Percentiles rank a stretch among this genome's conserved stretches.
These are phyloP conservation scores for Trichoderma simmonsii DNA, from an alignment of 2,329 filamentous ascomycete genomes.

Conservation along the genomic window DNA sequence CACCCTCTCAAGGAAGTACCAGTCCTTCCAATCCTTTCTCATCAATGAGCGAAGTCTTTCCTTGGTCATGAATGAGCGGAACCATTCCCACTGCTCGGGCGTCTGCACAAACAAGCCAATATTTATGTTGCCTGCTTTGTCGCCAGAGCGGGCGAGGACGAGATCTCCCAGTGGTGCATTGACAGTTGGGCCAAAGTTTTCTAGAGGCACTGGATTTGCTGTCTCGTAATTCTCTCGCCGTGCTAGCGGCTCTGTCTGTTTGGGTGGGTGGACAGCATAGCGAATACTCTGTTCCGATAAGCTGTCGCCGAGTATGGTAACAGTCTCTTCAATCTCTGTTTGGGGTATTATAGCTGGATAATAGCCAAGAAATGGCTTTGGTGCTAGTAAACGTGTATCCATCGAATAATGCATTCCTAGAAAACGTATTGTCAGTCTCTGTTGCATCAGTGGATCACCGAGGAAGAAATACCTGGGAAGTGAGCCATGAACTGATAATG, in stretches of 20 bases:
- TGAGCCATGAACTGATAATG: constrained; percentile 38
- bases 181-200: constrained; percentile 23
- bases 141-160: constrained; percentile 33
- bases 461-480: constrained; percentile 36
- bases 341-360: constrained; percentile 28
- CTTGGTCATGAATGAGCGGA: constrained; percentile 41
- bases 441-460: no score
- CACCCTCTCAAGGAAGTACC: constrained; percentile 43
- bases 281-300: background rate
- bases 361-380: constrained; percentile 25
- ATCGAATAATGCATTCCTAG: constrained; percentile 41
- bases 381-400: constrained; percentile 40
- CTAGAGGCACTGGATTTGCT: constrained; percentile 2
- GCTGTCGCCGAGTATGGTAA: constrained; percentile 21
- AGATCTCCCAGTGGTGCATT: constrained; percentile 30
- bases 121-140: constrained; percentile 45
- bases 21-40: constrained; percentile 32
- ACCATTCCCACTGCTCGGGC: constrained; percentile 44
- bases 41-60: constrained; percentile 36
- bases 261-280: constrained; percentile 22
- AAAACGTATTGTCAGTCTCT: background rate
- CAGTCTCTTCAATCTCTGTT: constrained; percentile 32
- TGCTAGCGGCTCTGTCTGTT: constrained; percentile 20
- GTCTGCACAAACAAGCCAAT: constrained; percentile 45
- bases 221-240: constrained; percentile 27